Conservation (phyloP, 441 rosid species). For the Euphorbia corollata region DNA sequence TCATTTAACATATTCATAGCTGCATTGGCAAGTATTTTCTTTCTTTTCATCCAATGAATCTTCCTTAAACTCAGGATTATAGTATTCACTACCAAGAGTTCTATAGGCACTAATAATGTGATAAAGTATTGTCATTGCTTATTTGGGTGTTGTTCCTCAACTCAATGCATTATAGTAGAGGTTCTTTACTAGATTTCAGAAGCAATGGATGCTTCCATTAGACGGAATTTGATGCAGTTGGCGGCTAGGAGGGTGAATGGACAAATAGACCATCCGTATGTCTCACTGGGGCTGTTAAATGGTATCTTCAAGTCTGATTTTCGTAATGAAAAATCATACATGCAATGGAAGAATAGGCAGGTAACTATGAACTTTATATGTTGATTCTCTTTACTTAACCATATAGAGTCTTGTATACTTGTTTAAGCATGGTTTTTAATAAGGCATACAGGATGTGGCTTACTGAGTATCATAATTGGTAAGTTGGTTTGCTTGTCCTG, state of each 20-base stretch:
- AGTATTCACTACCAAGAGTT: conserved; percentile 1
- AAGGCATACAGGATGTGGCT: not conserved
- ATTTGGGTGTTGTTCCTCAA: conserved; percentile 16
- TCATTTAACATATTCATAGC: not conserved
- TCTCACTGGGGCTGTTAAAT: conserved; percentile 72
- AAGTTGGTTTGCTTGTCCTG: not conserved
- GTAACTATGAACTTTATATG: conserved; percentile 30
- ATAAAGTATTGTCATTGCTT: not conserved
- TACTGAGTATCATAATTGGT: not conserved
- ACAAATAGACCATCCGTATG: conserved; percentile 70
- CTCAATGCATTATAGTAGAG: conserved; percentile 10
- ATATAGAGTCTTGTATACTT: not conserved
- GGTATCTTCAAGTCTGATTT: conserved; percentile 83
- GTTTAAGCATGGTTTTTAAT: conserved; percentile 4
- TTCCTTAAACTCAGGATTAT: not conserved
- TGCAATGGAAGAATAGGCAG: conserved; percentile 92
- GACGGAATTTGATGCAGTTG: conserved; percentile 66
- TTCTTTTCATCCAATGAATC: not conserved
- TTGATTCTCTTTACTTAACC: conserved; percentile 13
- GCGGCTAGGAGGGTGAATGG: conserved; percentile 46
- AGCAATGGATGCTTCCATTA: conserved; percentile 66
- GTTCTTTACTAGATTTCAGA: conserved; percentile 69
- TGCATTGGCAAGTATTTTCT: not conserved
- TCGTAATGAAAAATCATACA: conserved; percentile 65
- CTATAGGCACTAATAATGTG: not conserved